Evolutionary conservation across 352 stramenopile species (phyloP).

Genomic region (Phytopythium montanum): DNA sequence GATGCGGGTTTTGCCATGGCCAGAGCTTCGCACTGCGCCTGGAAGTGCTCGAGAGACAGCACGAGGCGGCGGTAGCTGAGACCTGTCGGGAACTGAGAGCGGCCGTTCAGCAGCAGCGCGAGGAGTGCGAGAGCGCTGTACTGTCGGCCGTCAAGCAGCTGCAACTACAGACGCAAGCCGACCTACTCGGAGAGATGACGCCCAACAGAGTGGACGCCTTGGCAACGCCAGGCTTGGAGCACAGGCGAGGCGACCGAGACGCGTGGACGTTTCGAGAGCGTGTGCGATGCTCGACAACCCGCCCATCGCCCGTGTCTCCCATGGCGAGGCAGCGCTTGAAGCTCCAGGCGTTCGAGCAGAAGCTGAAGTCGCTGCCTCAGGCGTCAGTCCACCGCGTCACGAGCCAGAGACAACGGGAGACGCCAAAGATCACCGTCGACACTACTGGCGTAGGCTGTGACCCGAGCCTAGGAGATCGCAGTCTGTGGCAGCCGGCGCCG

Average conservation of each 20-base stretch:
- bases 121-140: conserved; percentile 33
- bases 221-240: background rate
- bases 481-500: conserved; percentile 25
- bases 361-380: conserved; percentile 45
- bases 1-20: background rate
- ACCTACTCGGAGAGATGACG: conserved; percentile 15
- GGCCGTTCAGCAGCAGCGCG: conserved; percentile 40
- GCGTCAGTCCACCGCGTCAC: conserved; percentile 43
- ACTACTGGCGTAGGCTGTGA: background rate
- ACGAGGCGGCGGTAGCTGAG: conserved; percentile 46
- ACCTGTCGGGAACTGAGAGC: conserved; percentile 46
- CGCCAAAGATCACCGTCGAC: too few relatives aligned
- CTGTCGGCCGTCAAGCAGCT: conserved; percentile 40
- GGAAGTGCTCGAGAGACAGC: conserved; percentile 62
- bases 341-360: conserved; percentile 47
- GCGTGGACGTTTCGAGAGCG: conserved; percentile 7
- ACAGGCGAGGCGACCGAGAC: background rate
- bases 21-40: conserved; percentile 54
- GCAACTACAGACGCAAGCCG: conserved; percentile 36
- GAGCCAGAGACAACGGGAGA: conserved; percentile 10
- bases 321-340: conserved; percentile 50
- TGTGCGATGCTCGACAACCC: conserved; percentile 7
- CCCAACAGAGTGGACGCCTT: background rate
- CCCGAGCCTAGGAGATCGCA: background rate
- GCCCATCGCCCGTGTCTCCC: conserved; percentile 24